Evolutionary conservation across 257 asterid species (phyloP).

Genomic region (Solanum ossicruentum): DNA sequence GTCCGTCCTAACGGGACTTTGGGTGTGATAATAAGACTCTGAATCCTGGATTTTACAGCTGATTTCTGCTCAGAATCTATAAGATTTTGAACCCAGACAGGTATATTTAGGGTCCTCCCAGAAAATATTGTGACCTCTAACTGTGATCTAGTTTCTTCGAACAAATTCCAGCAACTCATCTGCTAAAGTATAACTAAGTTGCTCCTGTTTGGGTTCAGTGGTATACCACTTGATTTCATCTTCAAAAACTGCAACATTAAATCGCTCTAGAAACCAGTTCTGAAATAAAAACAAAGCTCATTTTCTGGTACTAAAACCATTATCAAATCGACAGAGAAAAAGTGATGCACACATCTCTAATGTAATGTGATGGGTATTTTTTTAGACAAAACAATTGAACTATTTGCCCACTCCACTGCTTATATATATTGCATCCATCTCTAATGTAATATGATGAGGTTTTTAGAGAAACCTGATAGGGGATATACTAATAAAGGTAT

Average conservation of each 20-base stretch:
- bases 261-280: conserved; percentile 28
- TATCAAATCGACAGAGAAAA: too few species aligned
- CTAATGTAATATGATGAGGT: not conserved
- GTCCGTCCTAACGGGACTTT: too few species aligned
- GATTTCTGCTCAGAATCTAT: conserved; percentile 7
- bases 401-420: not conserved
- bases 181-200: conserved; percentile 22
- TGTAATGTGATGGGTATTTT: too few species aligned
- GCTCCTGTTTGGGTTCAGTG: conserved; percentile 19
- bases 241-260: conserved; percentile 32
- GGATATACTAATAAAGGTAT: conserved; percentile 18
- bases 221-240: conserved; percentile 38
- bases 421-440: too few species aligned
- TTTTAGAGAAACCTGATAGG: conserved; percentile 20
- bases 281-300: not conserved
- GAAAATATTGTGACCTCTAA: conserved; percentile 34
- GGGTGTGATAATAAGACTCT: conserved; percentile 2
- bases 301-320: not conserved
- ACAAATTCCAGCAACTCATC: conserved; percentile 29
- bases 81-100: conserved; percentile 30
- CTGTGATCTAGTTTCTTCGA: conserved; percentile 17
- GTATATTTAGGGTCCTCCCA: conserved; percentile 30
- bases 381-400: not conserved
- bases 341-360: too few species aligned
- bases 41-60: conserved; percentile 22